These are phyloP conservation scores for Tricholoma sp. DNA, from an alignment of 768 basidiomycete species.

Conservation along the genomic window DNA sequence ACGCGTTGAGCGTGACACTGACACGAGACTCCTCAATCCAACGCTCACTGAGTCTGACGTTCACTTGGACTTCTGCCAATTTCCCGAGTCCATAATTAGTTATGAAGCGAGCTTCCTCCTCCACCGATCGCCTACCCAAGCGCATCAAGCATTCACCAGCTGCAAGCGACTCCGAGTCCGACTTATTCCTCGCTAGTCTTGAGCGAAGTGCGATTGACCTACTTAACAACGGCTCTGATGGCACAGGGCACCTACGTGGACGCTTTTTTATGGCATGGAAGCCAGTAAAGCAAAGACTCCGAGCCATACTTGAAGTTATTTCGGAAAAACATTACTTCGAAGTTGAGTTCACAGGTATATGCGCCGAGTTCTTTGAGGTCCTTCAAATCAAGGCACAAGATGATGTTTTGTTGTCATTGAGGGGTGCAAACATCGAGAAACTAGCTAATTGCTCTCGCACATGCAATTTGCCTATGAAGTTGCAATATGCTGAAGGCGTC, in stretches of 20 bases:
- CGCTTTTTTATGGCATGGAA: conserved; percentile 42
- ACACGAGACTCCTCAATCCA: too few relatives aligned
- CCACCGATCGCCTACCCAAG: neutral
- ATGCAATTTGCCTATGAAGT: conserved; percentile 31
- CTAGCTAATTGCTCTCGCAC: conserved; percentile 18
- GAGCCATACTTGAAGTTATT: conserved; percentile 25
- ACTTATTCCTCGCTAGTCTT: conserved; percentile 5
- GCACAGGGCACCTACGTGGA: conserved; percentile 35
- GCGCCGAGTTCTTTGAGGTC: conserved; percentile 24
- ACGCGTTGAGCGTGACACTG: conserved; percentile 9
- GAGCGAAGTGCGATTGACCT: conserved; percentile 29
- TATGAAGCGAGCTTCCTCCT: conserved; percentile 9
- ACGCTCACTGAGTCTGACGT: too few relatives aligned
- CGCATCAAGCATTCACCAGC: conserved; percentile 4
- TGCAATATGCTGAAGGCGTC: conserved; percentile 40
- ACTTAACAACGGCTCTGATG: conserved; percentile 21
- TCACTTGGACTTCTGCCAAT: neutral
- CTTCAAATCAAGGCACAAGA: conserved; percentile 39
- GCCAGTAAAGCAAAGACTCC: conserved; percentile 22
- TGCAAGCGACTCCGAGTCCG: conserved; percentile 18
- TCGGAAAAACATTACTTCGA: conserved; percentile 29
- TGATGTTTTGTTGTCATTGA: conserved; percentile 42
- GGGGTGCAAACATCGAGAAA: conserved; percentile 32
- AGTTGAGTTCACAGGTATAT: conserved; percentile 30
- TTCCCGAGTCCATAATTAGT: too few relatives aligned